Evolutionary conservation across 768 basidiomycete species (phyloP).

Genomic region (Kondoa subrosea): DNA sequence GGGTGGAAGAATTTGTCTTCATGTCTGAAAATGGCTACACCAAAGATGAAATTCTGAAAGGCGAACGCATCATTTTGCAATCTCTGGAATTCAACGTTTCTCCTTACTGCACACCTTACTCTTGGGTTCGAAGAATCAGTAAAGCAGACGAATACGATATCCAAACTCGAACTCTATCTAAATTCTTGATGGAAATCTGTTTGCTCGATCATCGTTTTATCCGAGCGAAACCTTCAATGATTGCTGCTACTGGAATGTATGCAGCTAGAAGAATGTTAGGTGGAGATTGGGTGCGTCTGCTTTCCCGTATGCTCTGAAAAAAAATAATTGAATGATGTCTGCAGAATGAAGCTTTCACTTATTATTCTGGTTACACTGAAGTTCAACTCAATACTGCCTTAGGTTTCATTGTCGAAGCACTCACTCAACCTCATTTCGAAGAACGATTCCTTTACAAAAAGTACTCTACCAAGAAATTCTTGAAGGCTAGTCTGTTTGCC

Average conservation of each 20-base stretch:
- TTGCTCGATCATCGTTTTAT: constrained; percentile 83
- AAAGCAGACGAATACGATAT: constrained; percentile 98
- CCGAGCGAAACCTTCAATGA: constrained; percentile 75
- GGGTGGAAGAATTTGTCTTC: constrained; percentile 90
- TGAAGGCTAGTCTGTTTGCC: constrained; percentile 49
- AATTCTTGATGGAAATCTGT: constrained; percentile 93
- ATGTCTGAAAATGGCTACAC: constrained; percentile 92
- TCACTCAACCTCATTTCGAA: constrained; percentile 62
- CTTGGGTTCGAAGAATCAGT: constrained; percentile 96
- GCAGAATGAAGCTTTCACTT: constrained; percentile 78
- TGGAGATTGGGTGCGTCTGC: constrained; percentile 74
- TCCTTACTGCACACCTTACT: constrained; percentile 96
- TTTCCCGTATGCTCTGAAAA: constrained; percentile 19
- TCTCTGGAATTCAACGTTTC: constrained; percentile 89
- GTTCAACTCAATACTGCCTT: constrained; percentile 70
- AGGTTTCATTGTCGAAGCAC: constrained; percentile 61
- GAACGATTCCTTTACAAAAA: constrained; percentile 81
- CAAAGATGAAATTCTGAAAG: constrained; percentile 91
- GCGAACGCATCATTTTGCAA: constrained; percentile 87
- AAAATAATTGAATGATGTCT: constrained; percentile 9
- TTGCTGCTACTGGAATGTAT: constrained; percentile 97
- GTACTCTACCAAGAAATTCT: constrained; percentile 87
- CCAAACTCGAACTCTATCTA: constrained; percentile 80
- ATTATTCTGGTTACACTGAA: constrained; percentile 79
- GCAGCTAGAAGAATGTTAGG: constrained; percentile 82